These are phyloP conservation scores for Xylaria cubensis DNA, from an alignment of 495 filamentous ascomycete species.

Conservation along the genomic window DNA sequence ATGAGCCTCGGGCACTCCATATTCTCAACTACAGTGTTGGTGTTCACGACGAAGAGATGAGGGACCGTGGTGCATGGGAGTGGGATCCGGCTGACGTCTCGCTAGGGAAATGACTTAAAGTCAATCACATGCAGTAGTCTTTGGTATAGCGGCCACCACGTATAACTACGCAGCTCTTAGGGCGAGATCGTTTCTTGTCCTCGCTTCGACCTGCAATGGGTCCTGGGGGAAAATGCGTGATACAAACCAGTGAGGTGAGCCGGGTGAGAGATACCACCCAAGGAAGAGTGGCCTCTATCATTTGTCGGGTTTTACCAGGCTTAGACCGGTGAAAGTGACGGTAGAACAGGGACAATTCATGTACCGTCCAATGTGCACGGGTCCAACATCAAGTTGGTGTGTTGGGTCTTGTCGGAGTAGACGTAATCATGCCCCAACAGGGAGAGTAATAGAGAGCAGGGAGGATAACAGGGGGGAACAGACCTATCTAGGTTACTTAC, in stretches of 20 bases:
- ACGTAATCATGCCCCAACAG: not conserved
- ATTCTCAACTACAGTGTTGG: not conserved
- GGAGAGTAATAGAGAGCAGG: not conserved
- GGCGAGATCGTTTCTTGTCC: not conserved
- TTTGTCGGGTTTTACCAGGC: not conserved
- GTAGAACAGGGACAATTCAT: constrained; percentile 7
- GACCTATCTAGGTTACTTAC: too few species aligned
- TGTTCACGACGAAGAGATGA: not conserved
- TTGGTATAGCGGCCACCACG: not conserved
- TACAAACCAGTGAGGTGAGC: constrained; percentile 11
- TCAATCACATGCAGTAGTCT: not conserved
- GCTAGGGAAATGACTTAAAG: not conserved
- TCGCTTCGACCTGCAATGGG: constrained; percentile 15
- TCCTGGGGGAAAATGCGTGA: not conserved
- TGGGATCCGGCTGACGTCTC: constrained; percentile 16
- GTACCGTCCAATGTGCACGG: not conserved
- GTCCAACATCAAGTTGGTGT: not conserved
- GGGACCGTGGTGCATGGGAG: constrained; percentile 11
- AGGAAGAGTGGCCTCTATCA: not conserved
- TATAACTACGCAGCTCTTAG: not conserved
- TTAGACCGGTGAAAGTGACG: not conserved
- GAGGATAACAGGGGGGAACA: not conserved
- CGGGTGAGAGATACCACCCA: not conserved
- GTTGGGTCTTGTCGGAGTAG: not conserved
- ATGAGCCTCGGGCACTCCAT: not conserved